Percentiles rank a stretch among this genome's conserved stretches.
phyloP scores from a whole-genome alignment of 2,329 filamentous ascomycete species.

The Fusarium albidum region DNA sequence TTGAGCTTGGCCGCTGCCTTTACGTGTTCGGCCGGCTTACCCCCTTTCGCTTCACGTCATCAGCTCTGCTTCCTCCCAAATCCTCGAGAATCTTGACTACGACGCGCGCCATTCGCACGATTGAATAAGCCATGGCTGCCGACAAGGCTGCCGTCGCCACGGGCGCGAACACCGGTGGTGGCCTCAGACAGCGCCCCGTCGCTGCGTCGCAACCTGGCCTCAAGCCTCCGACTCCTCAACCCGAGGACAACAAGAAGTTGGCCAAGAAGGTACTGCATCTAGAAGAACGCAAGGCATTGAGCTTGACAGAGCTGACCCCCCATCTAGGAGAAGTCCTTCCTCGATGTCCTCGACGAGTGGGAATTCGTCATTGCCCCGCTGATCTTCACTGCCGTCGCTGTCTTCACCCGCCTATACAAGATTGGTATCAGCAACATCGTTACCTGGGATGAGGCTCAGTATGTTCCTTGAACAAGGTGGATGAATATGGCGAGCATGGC shows the following conservation, averaged over 20 bases:
- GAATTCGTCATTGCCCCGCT: slow-evolving; percentile 69
- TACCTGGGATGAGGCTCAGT: slow-evolving; percentile 74
- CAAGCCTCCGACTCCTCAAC: slow-evolving; percentile 50
- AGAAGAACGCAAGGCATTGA: neutral
- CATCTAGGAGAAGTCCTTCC: slow-evolving; percentile 61
- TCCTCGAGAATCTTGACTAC: slow-evolving; percentile 6
- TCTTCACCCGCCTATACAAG: slow-evolving; percentile 74
- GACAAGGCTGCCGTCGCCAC: slow-evolving; percentile 65
- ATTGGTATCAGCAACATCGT: slow-evolving; percentile 74
- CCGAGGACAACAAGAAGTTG: slow-evolving; percentile 68
- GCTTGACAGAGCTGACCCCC: slow-evolving; percentile 30
- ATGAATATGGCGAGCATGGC: neutral
- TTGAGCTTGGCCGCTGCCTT: slow-evolving; percentile 30
- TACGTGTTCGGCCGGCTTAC: slow-evolving; percentile 6
- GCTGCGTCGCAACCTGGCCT: slow-evolving; percentile 47
- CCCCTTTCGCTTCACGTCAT: slow-evolving; percentile 30
- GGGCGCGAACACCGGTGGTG: slow-evolving; percentile 66
- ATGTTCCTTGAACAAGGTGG: slow-evolving; percentile 42
- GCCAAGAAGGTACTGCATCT: slow-evolving; percentile 60
- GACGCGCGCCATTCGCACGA: slow-evolving; percentile 14
- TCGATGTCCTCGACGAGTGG: slow-evolving; percentile 70
- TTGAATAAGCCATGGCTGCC: slow-evolving; percentile 57
- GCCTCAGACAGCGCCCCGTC: slow-evolving; percentile 63
- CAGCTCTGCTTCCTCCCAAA: slow-evolving; percentile 13
- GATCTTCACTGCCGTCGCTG: slow-evolving; percentile 67